Evolutionary conservation across 768 basidiomycete genomes (phyloP), one percentile per base, ranked within the genome.

Genomic region (Obba rivulosa): DNA sequence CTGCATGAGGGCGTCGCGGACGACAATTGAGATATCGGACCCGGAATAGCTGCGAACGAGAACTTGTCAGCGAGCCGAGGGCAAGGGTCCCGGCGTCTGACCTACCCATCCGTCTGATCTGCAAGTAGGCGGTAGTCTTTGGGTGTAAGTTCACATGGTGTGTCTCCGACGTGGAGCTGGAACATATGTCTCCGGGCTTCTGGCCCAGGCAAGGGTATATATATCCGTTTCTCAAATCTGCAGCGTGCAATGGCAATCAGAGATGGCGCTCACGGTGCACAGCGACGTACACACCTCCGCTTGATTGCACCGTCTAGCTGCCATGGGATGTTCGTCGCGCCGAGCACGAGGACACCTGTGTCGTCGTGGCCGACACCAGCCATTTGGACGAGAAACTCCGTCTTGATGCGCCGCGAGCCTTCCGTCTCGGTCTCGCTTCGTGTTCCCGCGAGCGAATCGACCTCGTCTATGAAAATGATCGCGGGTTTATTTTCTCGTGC

Each of bases 271-370:
- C 24, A 34, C 35, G 11, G 16, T 40, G 2, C 16, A n/a, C 23
- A 8, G n/a, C 28, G 3, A 28, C 25, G 18, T 11, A 63, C 78
- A 54, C 45, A 87, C 81, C 95, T 81, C 63, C 96, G 86, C 67
- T 97, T 98, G 71, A 97, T 97, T 38, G 95, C 95, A 54, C 90
- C 87, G 63, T 98, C 95, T 40, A 97, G 77, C 62, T 93, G 90
- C 95, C 95, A 98, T 2, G 96, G 96, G 45, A 98, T 96, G 57
- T 99, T 99, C 4, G 96, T 99, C 8, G 96, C 96, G 24, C 94
- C 96, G 18, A 99, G 78, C 8, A 98, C 93, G 17, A 99, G 78
- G 0, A 99, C 91, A 8, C 96, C 96, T 0, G 89, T 89, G 66
- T 96, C 94, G 51, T 99, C 96, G 61, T 97, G 92, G 0, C 96